Evolutionary conservation across 805 yeast genomes (phyloP).

Genomic region (Saccharomycopsis sp.): DNA sequence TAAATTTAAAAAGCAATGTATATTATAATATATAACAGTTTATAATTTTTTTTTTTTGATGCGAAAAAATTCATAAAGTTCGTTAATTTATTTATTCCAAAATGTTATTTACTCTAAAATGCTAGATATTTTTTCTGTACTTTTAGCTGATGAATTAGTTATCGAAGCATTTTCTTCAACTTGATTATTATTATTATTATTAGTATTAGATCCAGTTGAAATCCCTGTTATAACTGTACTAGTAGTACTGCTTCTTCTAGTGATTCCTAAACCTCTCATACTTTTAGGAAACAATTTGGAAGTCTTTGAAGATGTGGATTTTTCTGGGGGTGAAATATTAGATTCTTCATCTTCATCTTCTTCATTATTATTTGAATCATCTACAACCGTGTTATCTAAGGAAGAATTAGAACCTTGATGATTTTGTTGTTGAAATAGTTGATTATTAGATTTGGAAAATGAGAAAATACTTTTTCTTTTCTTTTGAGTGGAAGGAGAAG

Average conservation of each 20-base stretch:
- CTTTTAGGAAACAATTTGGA: conserved; percentile 17
- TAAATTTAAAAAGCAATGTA: too few species aligned
- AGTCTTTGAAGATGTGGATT: conserved; percentile 4
- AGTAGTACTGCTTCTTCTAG: conserved; percentile 6
- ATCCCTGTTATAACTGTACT: not conserved
- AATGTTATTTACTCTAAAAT: too few species aligned
- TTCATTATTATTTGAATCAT: not conserved
- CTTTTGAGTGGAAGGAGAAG: conserved; percentile 5
- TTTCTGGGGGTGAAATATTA: not conserved
- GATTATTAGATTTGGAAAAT: conserved; percentile 5
- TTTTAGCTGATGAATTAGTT: too few species aligned
- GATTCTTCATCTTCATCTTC: not conserved
- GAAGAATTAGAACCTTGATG: not conserved
- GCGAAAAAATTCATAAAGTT: too few species aligned
- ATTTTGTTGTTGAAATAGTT: too few species aligned
- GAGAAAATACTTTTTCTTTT: conserved; percentile 15
- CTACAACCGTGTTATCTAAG: not conserved
- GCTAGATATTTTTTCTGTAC: too few species aligned
- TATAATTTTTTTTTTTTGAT: too few species aligned
- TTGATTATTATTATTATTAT: too few species aligned
- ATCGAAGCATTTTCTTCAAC: too few species aligned
- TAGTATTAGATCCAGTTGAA: not conserved
- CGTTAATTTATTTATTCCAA: too few species aligned
- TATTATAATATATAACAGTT: too few species aligned
- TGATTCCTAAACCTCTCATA: conserved; percentile 16